Evolutionary conservation across 2,329 filamentous ascomycete genomes (phyloP).

Genomic region (Magnaporthiopsis rhizophila): DNA sequence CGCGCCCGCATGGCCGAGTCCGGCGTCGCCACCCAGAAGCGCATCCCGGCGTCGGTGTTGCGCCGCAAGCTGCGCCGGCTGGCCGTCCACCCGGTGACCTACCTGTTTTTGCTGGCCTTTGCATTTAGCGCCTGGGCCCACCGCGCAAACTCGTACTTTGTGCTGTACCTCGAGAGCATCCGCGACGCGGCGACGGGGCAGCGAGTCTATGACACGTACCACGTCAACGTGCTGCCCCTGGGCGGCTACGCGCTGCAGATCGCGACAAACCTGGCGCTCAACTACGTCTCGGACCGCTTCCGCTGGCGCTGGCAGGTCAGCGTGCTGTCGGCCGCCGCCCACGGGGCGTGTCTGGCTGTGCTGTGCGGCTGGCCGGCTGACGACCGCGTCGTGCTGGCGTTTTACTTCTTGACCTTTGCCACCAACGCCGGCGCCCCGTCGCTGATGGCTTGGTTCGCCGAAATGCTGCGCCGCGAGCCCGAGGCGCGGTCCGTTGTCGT

Average conservation of each 20-base stretch:
- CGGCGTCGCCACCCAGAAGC: constrained; percentile 13
- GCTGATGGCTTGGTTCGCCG: constrained; percentile 28
- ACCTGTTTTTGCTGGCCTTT: constrained; percentile 17
- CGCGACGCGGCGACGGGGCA: constrained; percentile 11
- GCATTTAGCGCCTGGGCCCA: constrained; percentile 17
- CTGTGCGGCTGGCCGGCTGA: constrained; percentile 26
- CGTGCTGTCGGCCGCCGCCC: constrained; percentile 19
- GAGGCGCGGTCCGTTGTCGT: constrained; percentile 28
- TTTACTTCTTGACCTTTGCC: constrained; percentile 28
- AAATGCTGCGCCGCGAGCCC: constrained; percentile 23
- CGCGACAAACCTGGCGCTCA: constrained; percentile 25
- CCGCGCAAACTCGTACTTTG: constrained; percentile 19
- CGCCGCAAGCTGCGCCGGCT: constrained; percentile 12
- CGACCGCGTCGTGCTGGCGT: constrained; percentile 23
- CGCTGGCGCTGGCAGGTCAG: constrained; percentile 31
- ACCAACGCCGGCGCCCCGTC: constrained; percentile 25
- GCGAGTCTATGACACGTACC: constrained; percentile 17
- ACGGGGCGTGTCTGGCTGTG: constrained; percentile 24
- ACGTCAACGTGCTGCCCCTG: constrained; percentile 19
- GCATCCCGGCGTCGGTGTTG: constrained; percentile 13
- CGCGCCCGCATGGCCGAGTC: constrained; percentile 12
- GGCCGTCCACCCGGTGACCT: constrained; percentile 15
- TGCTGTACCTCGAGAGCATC: constrained; percentile 19
- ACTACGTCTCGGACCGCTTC: constrained; percentile 28
- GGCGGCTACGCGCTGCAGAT: constrained; percentile 23